Base-by-base conservation (phyloP, 73 alveolate genomes). In the Durusdinium trenchii region DNA sequence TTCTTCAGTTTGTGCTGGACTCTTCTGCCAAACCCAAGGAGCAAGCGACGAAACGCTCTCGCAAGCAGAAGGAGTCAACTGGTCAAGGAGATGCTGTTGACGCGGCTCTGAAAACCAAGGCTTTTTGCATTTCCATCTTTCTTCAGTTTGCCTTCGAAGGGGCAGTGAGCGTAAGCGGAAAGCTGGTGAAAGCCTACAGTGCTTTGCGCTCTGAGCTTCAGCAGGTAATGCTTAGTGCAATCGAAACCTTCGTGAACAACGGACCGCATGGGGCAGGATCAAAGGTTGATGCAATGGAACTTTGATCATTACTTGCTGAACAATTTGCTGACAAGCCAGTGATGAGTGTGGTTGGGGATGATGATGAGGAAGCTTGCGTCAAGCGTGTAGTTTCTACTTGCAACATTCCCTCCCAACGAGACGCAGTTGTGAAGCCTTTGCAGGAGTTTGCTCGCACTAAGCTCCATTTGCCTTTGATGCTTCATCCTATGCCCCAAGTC, bases 321-420 rank as follows among this genome's bases (percentile, higher is more conserved):
- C 87, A 78, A 46, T 78, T 78, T 30, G 87, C 87, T 0, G 87
- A 78, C 87, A 78, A 78, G 42, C 87, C 87, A 7, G 87, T 78
- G 40, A 42, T 45, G 54, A 46, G 40, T 14, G 87, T 78, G 62
- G 62, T 78, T 42, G 87, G 87, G 26, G 87, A 78, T 45, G 87
- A 78, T 43, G 87, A 78, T 3, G 87, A 78, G 36, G 87, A 78
- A 36, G 60, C 87, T 7, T 78, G 87, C 46, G 87, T 61, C 9
- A 78, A 78, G 23, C 87, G 87, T 38, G 87, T 78, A 14, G 38
- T 16, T 9, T 1, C 87, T 1, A 42, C 62, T 7, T 28, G 42
- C 62, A 78, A 78, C 43, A 26, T 78, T 45, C 45, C 1, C 10
- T 14, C 38, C 2, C 62, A 78, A 78, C 45, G 61, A 6, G 87